Conservation (phyloP, 441 rosid species). For the Erysimum cheiri region DNA sequence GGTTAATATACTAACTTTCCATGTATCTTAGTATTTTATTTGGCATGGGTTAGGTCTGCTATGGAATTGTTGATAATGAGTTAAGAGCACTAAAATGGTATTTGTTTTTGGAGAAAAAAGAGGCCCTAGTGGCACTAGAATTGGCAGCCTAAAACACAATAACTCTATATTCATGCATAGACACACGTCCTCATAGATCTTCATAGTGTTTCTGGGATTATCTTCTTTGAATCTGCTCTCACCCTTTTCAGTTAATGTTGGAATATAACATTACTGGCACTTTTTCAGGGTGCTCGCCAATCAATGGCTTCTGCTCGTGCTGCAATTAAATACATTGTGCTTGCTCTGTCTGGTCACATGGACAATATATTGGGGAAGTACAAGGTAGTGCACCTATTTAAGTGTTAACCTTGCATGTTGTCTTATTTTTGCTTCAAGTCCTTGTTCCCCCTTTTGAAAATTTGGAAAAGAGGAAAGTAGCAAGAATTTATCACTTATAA, state of each 20-base stretch:
- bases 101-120: not conserved
- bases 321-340: conserved; percentile 77
- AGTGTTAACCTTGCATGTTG: conserved; percentile 1
- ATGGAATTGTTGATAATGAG: conserved; percentile 16
- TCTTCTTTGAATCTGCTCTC: not conserved
- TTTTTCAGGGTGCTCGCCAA: conserved; percentile 60
- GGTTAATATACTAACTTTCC: conserved; percentile 47
- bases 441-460: conserved; percentile 4
- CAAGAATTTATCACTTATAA: not conserved
- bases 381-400: conserved; percentile 59
- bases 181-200: not conserved
- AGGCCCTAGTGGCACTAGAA: not conserved
- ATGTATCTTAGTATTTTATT: not conserved
- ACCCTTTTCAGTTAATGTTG: not conserved
- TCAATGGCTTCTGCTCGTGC: conserved; percentile 68
- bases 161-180: conserved; percentile 10
- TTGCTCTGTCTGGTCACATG: conserved; percentile 86
- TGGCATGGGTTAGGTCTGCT: not conserved
- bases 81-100: not conserved
- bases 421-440: conserved; percentile 1
- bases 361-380: conserved; percentile 81
- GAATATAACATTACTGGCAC: conserved; percentile 24
- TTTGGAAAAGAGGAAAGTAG: not conserved
- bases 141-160: not conserved
- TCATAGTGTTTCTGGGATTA: not conserved